Evolutionary conservation across 2,329 filamentous ascomycete genomes (phyloP).

Genomic region (Fusarium sp.): DNA sequence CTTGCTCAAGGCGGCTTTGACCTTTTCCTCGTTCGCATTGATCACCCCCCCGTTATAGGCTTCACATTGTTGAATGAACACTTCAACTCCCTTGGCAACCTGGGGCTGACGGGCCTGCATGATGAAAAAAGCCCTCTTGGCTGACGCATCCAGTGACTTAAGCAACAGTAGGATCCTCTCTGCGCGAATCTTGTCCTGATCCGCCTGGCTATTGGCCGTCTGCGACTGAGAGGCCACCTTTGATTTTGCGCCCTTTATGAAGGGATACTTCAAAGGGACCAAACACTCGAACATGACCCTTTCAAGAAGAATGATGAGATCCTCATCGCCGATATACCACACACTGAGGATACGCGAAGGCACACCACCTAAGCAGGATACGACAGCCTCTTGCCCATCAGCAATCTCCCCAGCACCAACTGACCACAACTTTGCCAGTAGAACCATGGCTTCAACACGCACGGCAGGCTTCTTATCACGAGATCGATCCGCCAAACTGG

Average conservation of each 20-base stretch:
- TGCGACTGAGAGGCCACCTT: conserved; percentile 70
- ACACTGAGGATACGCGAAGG: conserved; percentile 87
- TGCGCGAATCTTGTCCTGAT: conserved; percentile 81
- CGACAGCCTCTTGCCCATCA: conserved; percentile 80
- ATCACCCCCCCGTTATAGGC: conserved; percentile 89
- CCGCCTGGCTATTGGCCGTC: conserved; percentile 60
- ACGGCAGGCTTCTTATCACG: conserved; percentile 86
- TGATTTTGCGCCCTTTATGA: conserved; percentile 63
- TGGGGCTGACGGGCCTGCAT: conserved; percentile 82
- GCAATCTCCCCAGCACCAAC: conserved; percentile 89
- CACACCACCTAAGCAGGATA: conserved; percentile 79
- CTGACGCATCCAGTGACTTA: conserved; percentile 78
- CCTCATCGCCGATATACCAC: conserved; percentile 88
- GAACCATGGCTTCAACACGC: conserved; percentile 85
- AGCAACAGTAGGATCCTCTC: conserved; percentile 87
- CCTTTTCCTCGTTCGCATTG: conserved; percentile 74
- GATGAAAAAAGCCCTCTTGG: conserved; percentile 88
- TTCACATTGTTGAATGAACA: conserved; percentile 87
- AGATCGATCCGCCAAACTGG: conserved; percentile 84
- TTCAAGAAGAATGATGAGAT: conserved; percentile 86
- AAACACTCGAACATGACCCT: conserved; percentile 87
- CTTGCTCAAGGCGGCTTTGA: conserved; percentile 76
- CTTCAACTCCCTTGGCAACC: conserved; percentile 76
- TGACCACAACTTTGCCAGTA: conserved; percentile 91
- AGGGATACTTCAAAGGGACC: conserved; percentile 88